Evolutionary conservation across 345 rosid species (phyloP).

Genomic region (Corchorus olitorius): DNA sequence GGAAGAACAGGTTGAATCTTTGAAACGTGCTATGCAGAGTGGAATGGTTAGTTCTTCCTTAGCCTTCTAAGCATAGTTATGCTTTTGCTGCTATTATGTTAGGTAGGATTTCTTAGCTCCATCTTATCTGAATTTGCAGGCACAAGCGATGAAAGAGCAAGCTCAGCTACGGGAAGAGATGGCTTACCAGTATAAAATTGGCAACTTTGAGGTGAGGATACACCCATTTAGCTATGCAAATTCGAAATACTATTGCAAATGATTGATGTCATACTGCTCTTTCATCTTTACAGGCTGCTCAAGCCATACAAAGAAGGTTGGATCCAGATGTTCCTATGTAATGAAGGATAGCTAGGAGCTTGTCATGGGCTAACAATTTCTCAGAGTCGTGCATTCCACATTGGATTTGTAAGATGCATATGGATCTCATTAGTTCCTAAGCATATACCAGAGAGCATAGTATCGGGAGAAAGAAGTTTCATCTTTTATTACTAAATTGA

Average conservation of each 20-base stretch:
- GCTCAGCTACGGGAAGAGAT: constrained; percentile 89
- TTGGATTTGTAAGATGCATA: background rate
- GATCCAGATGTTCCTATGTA: constrained; percentile 76
- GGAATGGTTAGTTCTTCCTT: constrained; percentile 77
- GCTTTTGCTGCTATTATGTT: too few relatives aligned
- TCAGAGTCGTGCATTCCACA: background rate
- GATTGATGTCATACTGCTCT: background rate
- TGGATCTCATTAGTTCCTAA: background rate
- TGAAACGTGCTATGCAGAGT: constrained; percentile 85
- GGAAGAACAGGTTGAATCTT: constrained; percentile 75
- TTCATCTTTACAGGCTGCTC: constrained; percentile 54
- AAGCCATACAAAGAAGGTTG: constrained; percentile 73
- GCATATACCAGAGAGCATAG: background rate
- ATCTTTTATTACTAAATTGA: background rate
- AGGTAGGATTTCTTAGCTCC: background rate
- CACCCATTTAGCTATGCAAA: background rate
- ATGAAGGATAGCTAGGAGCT: background rate
- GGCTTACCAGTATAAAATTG: constrained; percentile 90
- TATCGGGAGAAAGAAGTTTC: background rate
- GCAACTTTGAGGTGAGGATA: constrained; percentile 73
- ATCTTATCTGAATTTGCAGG: constrained; percentile 44
- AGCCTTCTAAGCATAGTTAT: background rate
- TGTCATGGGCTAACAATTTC: background rate
- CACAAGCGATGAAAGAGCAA: constrained; percentile 97
- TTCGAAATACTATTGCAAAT: background rate